Evolutionary conservation across 2,329 filamentous ascomycete species (phyloP), one percentile per base, ranked within the genome.

Genomic region (Calonectria fujianensis): DNA sequence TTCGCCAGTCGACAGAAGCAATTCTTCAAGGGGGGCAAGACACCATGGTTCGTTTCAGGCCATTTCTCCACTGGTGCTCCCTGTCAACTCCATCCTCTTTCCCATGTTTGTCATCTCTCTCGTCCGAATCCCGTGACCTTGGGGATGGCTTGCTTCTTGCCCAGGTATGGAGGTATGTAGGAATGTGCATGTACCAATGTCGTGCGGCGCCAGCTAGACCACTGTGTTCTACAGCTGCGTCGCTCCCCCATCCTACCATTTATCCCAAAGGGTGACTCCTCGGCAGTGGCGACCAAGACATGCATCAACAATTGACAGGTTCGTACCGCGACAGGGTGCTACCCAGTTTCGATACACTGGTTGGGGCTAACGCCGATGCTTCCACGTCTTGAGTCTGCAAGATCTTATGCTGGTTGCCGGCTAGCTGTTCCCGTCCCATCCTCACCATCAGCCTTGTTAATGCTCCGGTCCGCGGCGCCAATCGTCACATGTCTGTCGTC

Each of bases 21-120:
- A 81, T 80, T 78, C 41, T 31, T 52, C 76, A 69, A 67, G 70
- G 76, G 77, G 64, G 54, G 64, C 65, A 72, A 69, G 70, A 72
- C 69, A 61, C 77, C 66, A 75, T 61, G 78, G 77, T 75, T 76
- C 61, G 79, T 81, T 81, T 81, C 79, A 81, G 79, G 78, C 78
- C 54, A 52, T 41, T 57, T 64, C 70, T 59, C 75, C 75, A 74
- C 73, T 48, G 29, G 32, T 39, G 31, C 68, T 70, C 73, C 76
- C 59, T 67, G 75, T 52, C 57, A 41, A 24, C 48, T 24, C n/a
- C 37, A 27, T 51, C 39, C 39, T 52, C 24, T 18, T 48, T 65
- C 41, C 51, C 59, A 32, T 54, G 35, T 24, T 63, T 37, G 35
- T 24, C 37, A 41, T 24, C 35, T 39, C 37, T 61, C 32, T 37